Evolutionary conservation across 441 rosid species (phyloP).

Genomic region (Macaranga tanarius): DNA sequence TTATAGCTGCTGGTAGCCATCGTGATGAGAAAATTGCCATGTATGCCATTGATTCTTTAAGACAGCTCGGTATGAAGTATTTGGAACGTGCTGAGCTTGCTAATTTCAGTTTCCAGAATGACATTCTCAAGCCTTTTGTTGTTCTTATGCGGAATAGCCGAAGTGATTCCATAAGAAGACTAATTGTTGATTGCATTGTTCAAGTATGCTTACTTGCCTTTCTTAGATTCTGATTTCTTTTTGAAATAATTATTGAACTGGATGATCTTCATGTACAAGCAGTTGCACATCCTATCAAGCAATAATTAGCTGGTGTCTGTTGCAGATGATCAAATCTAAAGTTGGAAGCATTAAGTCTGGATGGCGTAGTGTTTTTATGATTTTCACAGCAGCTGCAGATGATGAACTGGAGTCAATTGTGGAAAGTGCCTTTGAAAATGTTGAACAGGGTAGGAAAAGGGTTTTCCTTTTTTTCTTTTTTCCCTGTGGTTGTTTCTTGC

Average conservation of each 20-base stretch:
- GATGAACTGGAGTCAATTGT: conserved; percentile 90
- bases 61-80: conserved; percentile 99
- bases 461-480: conserved; percentile 24
- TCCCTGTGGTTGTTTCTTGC: conserved; percentile 17
- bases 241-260: background rate
- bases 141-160: conserved; percentile 94
- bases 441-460: conserved; percentile 79
- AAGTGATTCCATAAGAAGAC: conserved; percentile 83
- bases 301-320: conserved; percentile 27
- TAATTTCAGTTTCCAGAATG: conserved; percentile 98
- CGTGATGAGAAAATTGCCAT: conserved; percentile 96
- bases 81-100: conserved; percentile 96
- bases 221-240: conserved; percentile 10
- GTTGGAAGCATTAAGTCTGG: conserved; percentile 99
- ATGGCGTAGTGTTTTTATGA: conserved; percentile 99
- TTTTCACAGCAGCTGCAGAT: conserved; percentile 98
- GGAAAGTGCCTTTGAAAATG: conserved; percentile 99
- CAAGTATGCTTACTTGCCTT: conserved; percentile 56
- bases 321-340: conserved; percentile 98
- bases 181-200: conserved; percentile 97
- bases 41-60: conserved; percentile 99
- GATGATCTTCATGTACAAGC: background rate
- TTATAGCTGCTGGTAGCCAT: conserved; percentile 98
- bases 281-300: background rate
- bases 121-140: conserved; percentile 97